These are phyloP conservation scores for Hypoxylon sp. DNA, from an alignment of 2,329 filamentous ascomycete genomes.

Conservation along the genomic window DNA sequence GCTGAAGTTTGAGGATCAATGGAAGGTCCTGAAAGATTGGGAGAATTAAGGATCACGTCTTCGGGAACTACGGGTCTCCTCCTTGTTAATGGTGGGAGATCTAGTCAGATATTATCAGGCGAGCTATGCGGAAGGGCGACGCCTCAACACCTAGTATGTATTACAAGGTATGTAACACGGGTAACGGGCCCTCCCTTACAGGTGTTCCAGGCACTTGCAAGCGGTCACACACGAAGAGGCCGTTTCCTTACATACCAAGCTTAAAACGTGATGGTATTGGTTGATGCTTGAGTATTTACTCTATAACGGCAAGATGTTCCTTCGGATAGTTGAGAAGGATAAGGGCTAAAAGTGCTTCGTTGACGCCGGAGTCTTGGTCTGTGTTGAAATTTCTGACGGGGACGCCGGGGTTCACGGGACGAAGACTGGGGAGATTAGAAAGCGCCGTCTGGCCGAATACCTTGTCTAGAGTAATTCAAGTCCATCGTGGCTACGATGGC, in stretches of 20 bases:
- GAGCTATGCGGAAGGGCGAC: neutral
- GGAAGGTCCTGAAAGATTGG: slow-evolving; percentile 60
- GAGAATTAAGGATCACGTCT: slow-evolving; percentile 15
- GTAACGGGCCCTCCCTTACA: neutral
- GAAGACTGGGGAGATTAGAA: neutral
- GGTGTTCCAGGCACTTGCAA: neutral
- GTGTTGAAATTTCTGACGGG: neutral
- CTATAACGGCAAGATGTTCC: neutral
- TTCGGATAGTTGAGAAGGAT: neutral
- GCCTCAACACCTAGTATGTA: neutral
- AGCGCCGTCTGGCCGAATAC: too few relatives aligned
- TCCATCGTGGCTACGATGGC: neutral
- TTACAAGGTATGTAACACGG: neutral
- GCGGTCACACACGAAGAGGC: neutral
- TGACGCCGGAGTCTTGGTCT: neutral
- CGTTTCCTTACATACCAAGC: neutral
- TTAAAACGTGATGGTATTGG: neutral
- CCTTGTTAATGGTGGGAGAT: neutral
- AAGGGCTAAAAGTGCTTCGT: neutral
- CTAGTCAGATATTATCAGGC: neutral
- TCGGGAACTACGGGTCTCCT: neutral
- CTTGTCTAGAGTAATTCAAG: neutral
- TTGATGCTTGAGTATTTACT: neutral
- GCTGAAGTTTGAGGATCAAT: slow-evolving; percentile 59
- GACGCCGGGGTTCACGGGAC: too few relatives aligned